Conservation (phyloP, 257 asterid genomes). For the Solanum gandarillasii region DNA sequence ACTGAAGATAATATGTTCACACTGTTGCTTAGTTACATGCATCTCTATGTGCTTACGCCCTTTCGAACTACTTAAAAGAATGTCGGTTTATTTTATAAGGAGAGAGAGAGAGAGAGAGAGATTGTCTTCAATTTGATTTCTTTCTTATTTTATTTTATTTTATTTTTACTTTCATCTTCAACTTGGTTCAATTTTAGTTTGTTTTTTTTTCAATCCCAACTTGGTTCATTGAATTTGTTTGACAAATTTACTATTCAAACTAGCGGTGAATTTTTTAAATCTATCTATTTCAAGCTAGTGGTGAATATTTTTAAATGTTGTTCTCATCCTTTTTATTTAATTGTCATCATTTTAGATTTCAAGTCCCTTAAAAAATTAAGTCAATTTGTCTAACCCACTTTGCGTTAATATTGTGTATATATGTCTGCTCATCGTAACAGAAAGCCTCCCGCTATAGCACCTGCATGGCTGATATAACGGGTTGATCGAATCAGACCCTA, state of each 20-base stretch:
- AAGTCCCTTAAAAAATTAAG: too few relatives aligned
- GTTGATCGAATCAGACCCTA: not conserved
- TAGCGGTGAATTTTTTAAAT: not conserved
- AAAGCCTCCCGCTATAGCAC: too few relatives aligned
- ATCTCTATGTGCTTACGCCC: conserved; percentile 5
- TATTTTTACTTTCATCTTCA: not conserved
- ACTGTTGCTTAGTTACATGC: conserved; percentile 9
- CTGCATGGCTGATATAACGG: too few relatives aligned
- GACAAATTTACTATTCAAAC: not conserved
- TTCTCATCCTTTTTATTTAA: too few relatives aligned
- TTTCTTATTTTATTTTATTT: not conserved
- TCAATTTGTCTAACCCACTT: too few relatives aligned
- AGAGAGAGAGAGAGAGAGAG: not conserved
- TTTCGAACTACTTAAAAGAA: conserved; percentile 4
- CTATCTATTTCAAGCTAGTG: not conserved
- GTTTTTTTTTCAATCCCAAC: not conserved
- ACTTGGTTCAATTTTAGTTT: conserved; percentile 3
- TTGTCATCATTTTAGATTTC: too few relatives aligned
- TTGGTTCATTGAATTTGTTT: conserved; percentile 1
- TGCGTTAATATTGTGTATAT: too few relatives aligned
- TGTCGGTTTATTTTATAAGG: conserved; percentile 27
- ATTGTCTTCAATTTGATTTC: conserved; percentile 12
- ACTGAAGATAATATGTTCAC: conserved; percentile 15
- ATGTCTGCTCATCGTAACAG: too few relatives aligned
- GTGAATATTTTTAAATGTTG: not conserved